These are phyloP conservation scores for Phialocephala sp. DNA, from an alignment of 2,329 filamentous ascomycete species.

Conservation along the genomic window DNA sequence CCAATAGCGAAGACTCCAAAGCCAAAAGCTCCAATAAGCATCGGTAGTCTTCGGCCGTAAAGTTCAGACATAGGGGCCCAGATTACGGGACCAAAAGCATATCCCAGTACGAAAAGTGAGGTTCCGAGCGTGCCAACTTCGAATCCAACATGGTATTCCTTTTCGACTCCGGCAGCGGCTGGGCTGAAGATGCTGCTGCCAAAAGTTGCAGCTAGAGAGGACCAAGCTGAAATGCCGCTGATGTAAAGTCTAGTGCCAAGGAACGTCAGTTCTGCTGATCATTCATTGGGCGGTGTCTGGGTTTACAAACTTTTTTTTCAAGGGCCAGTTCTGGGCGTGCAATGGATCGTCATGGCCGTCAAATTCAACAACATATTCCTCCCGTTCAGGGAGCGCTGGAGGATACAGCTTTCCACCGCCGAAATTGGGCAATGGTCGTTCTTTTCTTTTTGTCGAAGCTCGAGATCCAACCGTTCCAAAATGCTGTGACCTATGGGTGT, in stretches of 20 bases:
- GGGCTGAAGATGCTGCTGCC: constrained; percentile 1
- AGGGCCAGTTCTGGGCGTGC: constrained; percentile 24
- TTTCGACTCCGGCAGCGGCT: not conserved
- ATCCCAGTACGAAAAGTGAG: constrained; percentile 63
- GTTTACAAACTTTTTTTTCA: constrained; percentile 3
- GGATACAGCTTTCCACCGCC: not conserved
- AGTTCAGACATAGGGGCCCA: constrained; percentile 71
- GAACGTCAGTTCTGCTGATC: not conserved
- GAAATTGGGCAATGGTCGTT: not conserved
- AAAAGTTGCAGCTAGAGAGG: constrained; percentile 49
- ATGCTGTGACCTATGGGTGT: not conserved
- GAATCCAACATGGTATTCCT: not conserved
- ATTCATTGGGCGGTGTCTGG: not conserved
- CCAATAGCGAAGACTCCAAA: constrained; percentile 66
- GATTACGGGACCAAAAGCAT: constrained; percentile 65
- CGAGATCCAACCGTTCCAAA: constrained; percentile 2
- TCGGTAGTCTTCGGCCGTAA: constrained; percentile 62
- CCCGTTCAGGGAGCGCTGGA: not conserved
- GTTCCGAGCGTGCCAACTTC: constrained; percentile 60
- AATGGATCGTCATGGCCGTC: constrained; percentile 21
- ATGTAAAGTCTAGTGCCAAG: constrained; percentile 1
- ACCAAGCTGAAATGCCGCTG: constrained; percentile 28
- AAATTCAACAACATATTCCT: constrained; percentile 24
- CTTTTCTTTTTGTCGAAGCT: constrained; percentile 1
- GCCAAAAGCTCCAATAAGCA: constrained; percentile 59